These are phyloP conservation scores for Vitis rotundifolia DNA, from an alignment of 164 flowering plant genomes.

Conservation along the genomic window DNA sequence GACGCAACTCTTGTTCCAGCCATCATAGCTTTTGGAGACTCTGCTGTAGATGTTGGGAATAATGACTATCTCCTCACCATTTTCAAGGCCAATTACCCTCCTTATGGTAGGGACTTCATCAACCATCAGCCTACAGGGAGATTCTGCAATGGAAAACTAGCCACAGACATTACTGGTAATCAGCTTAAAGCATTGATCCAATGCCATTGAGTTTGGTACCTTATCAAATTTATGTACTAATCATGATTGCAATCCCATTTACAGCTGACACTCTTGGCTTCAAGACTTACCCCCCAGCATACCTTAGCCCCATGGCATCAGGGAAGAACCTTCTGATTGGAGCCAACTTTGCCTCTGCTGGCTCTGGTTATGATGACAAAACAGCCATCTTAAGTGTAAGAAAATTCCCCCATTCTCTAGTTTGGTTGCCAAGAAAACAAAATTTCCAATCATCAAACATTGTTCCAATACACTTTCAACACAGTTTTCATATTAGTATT, in stretches of 20 bases:
- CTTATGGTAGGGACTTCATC: slow-evolving; percentile 84
- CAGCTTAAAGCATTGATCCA: too few species aligned
- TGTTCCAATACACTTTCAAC: too few species aligned
- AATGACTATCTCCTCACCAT: slow-evolving; percentile 77
- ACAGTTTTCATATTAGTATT: too few species aligned
- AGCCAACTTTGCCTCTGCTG: slow-evolving; percentile 95
- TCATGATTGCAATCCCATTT: neutral
- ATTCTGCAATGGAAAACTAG: slow-evolving; percentile 93
- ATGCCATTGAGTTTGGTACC: neutral
- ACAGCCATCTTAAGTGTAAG: slow-evolving; percentile 68
- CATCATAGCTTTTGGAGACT: slow-evolving; percentile 85
- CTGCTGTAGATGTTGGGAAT: slow-evolving; percentile 89
- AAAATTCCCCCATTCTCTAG: neutral
- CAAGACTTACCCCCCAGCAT: slow-evolving; percentile 70
- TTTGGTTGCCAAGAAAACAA: too few species aligned
- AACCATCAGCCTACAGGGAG: slow-evolving; percentile 79
- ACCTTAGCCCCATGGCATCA: slow-evolving; percentile 88
- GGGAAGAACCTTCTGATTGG: slow-evolving; percentile 89
- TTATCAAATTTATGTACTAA: neutral
- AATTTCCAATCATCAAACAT: too few species aligned
- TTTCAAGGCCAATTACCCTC: slow-evolving; percentile 85
- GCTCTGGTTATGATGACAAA: slow-evolving; percentile 81
- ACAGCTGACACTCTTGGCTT: slow-evolving; percentile 94
- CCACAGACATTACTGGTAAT: slow-evolving; percentile 88
- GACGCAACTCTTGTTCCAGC: slow-evolving; percentile 66